Base-by-base conservation (phyloP, 345 rosid species). In the Passiflora organensis region DNA sequence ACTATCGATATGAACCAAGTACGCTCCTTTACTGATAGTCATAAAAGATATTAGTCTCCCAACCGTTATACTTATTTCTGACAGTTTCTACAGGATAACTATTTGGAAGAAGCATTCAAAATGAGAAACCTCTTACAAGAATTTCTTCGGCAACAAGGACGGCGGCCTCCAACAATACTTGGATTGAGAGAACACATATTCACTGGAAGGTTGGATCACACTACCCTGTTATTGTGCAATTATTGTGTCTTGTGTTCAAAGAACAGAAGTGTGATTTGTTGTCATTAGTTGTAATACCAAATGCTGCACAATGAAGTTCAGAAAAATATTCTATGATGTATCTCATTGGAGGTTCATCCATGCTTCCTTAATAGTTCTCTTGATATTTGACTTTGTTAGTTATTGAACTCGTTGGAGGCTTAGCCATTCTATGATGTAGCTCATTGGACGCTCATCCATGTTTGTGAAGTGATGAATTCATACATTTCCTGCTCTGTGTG, bases 1-100 rank as follows among this genome's bases (percentile, higher is more conserved):
- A 82, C 96, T 5, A 91, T 91, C 62, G 97, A 91, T 70, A 91
- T 91, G 97, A 91, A 91, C 80, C 97, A 91, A 61, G 97, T 91
- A 77, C 38, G 67, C 24, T 64, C 59, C 57, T 68, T 46, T 43
- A 48, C 34, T 32, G 48, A 13, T 37, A 50, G 50, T n/a, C 61
- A 37, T 58, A 47, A 13, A 37, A 37, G 52, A 54, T 13, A 51
- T 23, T n/a, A n/a, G 53, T 43, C 41, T 62, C 28, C 25, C 14
- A 56, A 10, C 1, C 45, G 43, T 43, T 56, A 47, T 51, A 41
- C 73, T 76, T 59, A 65, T 25, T 46, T 65, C 49, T 48, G 66
- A n/a, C n/a, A n/a, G n/a, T n/a, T 57, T 55, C 60, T 67, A 41
- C 76, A 91, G 98, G 98, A 88, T 74, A 81, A 79, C 68, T 83